Percentiles rank a stretch among this genome's conserved stretches.
Conservation (phyloP, 2,329 filamentous ascomycete species). For the Cladophialophora chaetospira region DNA sequence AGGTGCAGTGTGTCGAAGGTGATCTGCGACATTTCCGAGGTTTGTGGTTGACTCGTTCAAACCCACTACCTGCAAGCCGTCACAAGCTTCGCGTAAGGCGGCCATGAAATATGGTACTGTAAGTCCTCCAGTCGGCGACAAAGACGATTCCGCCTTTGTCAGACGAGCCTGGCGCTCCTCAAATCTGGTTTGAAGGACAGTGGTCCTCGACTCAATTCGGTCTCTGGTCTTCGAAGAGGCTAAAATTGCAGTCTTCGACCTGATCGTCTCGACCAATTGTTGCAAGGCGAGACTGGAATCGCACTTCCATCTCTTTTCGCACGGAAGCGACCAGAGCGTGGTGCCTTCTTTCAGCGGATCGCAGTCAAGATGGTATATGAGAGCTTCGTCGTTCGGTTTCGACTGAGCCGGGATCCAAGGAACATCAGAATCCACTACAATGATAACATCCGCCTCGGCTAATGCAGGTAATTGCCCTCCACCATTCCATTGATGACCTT, state of each 20-base stretch:
- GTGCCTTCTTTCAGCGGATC: slow-evolving; percentile 73
- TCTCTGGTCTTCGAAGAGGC: background rate
- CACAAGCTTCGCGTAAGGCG: background rate
- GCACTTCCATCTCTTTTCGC: slow-evolving; percentile 65
- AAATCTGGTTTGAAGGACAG: background rate
- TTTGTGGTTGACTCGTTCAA: slow-evolving; percentile 1
- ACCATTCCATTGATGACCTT: slow-evolving; percentile 1
- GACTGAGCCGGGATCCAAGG: slow-evolving; percentile 86
- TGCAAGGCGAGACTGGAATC: slow-evolving; percentile 66
- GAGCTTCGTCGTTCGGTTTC: slow-evolving; percentile 57
- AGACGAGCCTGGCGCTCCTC: background rate
- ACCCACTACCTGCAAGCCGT: background rate
- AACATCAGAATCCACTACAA: slow-evolving; percentile 86
- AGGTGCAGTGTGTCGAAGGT: slow-evolving; percentile 43
- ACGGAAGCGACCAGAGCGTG: slow-evolving; percentile 70
- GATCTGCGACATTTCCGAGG: background rate
- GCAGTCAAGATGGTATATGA: slow-evolving; percentile 66
- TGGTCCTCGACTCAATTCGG: background rate
- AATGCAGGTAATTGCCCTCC: slow-evolving; percentile 50
- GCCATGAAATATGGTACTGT: background rate
- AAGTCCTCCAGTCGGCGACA: background rate
- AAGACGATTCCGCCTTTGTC: background rate
- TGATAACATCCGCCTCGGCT: slow-evolving; percentile 74
- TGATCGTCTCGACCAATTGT: slow-evolving; percentile 47
- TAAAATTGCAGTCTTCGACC: background rate